Percentiles rank a stretch among this genome's conserved stretches.
Evolutionary conservation across 257 asterid genomes (phyloP).

Genomic region (Paulownia fortunei): DNA sequence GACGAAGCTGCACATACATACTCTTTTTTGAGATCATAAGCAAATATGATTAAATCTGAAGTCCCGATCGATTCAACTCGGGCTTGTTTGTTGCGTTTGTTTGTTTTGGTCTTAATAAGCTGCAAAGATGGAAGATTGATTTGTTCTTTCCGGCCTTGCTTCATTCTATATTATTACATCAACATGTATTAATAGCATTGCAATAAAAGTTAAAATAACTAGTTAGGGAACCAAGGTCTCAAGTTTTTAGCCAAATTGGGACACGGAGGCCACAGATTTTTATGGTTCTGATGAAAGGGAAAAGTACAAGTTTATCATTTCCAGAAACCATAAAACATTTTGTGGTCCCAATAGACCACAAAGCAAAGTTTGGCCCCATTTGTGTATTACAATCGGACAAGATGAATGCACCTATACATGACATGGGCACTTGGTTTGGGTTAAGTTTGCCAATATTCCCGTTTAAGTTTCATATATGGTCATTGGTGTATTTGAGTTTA

Average conservation of each 20-base stretch:
- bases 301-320: neutral
- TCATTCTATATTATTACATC: too few relatives aligned
- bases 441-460: neutral
- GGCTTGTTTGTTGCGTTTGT: too few relatives aligned
- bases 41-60: too few relatives aligned
- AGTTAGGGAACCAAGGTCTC: neutral
- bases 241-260: neutral
- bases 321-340: constrained; percentile 20
- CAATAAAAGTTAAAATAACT: too few relatives aligned
- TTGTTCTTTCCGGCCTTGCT: too few relatives aligned
- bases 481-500: neutral
- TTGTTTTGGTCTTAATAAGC: too few relatives aligned
- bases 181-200: too few relatives aligned
- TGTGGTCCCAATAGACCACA: constrained; percentile 32
- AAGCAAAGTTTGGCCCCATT: constrained; percentile 21
- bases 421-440: neutral
- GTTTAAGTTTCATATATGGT: neutral
- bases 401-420: neutral
- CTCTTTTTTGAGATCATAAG: too few relatives aligned
- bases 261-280: neutral
- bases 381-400: neutral
- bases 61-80: too few relatives aligned
- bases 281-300: neutral
- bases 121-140: too few relatives aligned
- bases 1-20: too few relatives aligned